A percentile compares a stretch with the other conserved stretches of the same genome.
Evolutionary conservation across 352 stramenopile species (phyloP).

Genomic region (Globisporangium paroecandrum): DNA sequence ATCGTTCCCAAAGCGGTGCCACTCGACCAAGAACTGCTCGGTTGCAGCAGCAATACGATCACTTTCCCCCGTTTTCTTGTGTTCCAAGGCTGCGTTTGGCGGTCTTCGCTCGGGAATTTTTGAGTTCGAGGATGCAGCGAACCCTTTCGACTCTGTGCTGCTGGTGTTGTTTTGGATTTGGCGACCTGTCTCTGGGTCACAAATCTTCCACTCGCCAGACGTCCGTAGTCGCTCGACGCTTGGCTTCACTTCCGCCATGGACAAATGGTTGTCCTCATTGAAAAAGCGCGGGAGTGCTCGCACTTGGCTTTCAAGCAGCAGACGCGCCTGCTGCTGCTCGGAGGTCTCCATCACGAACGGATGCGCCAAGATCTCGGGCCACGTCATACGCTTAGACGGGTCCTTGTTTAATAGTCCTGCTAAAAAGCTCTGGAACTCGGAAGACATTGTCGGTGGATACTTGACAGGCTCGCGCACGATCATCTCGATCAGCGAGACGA

Average conservation of each 20-base stretch:
- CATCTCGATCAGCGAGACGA: conserved; percentile 94
- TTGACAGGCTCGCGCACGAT: conserved; percentile 92
- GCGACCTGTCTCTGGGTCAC: conserved; percentile 69
- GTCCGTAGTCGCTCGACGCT: conserved; percentile 68
- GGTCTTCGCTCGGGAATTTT: conserved; percentile 8
- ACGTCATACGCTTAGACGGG: conserved; percentile 74
- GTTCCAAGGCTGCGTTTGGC: background rate
- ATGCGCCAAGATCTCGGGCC: conserved; percentile 88
- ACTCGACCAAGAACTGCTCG: conserved; percentile 5
- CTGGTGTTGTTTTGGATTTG: conserved; percentile 18
- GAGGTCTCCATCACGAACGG: conserved; percentile 87
- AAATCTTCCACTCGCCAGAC: conserved; percentile 83
- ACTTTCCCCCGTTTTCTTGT: background rate
- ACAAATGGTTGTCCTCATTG: conserved; percentile 40
- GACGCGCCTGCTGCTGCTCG: conserved; percentile 46
- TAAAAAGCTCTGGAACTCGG: conserved; percentile 85
- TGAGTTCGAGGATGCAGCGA: background rate
- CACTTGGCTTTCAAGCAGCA: conserved; percentile 59
- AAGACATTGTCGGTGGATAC: conserved; percentile 84
- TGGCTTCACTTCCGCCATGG: conserved; percentile 38
- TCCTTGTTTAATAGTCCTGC: conserved; percentile 90
- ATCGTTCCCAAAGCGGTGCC: background rate
- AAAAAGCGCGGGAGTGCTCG: conserved; percentile 66
- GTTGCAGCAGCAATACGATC: background rate
- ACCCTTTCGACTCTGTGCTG: background rate